These are phyloP conservation scores for Sisymbrium irio DNA, from an alignment of 345 rosid genomes.

Conservation along the genomic window DNA sequence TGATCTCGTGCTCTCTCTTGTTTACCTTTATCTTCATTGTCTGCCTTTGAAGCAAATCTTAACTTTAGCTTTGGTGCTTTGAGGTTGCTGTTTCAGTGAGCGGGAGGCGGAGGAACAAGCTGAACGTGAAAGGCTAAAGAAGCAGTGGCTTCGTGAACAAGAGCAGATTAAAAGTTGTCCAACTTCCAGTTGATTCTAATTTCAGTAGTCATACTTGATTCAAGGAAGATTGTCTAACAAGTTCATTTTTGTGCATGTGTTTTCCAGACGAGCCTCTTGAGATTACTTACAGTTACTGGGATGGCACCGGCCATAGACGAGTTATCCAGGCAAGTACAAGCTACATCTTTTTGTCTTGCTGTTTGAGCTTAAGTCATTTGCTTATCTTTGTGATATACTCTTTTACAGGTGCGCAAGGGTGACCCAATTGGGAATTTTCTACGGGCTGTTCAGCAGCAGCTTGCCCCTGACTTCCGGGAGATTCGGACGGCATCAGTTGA, in stretches of 20 bases:
- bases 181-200: not conserved
- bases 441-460: conserved; percentile 92
- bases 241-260: not conserved
- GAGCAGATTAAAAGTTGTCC: conserved; percentile 80
- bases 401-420: conserved; percentile 75
- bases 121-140: conserved; percentile 92
- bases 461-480: conserved; percentile 97
- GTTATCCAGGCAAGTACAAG: conserved; percentile 66
- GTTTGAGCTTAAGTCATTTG: not conserved
- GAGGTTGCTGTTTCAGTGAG: conserved; percentile 96
- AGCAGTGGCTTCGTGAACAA: conserved; percentile 86
- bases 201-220: not conserved
- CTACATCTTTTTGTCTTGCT: conserved; percentile 5
- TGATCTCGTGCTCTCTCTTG: conserved; percentile 31
- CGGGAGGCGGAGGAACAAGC: conserved; percentile 99
- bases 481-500: conserved; percentile 90
- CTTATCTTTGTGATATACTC: not conserved
- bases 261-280: conserved; percentile 85
- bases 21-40: not conserved
- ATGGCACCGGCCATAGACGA: conserved; percentile 97
- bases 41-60: conserved; percentile 10
- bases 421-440: conserved; percentile 88
- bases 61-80: conserved; percentile 54
- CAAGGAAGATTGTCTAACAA: conserved; percentile 7
- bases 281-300: conserved; percentile 99